These are phyloP conservation scores for Suhomyces wounanorum DNA, from an alignment of 1,139 yeast species.

Conservation along the genomic window DNA sequence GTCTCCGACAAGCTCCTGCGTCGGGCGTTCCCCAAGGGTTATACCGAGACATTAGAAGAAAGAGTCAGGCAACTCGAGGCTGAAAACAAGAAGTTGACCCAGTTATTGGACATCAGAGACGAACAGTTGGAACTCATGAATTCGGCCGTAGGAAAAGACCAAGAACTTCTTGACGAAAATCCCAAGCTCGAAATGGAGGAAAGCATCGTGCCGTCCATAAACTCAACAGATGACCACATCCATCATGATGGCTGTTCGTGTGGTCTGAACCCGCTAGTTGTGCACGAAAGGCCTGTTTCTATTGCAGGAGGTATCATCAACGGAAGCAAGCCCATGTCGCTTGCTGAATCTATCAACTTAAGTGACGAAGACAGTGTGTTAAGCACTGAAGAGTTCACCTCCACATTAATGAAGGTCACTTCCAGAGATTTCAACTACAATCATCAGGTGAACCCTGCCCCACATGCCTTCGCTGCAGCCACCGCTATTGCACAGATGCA, in stretches of 20 bases:
- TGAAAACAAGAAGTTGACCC: constrained; percentile 43
- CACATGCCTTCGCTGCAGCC: constrained; percentile 76
- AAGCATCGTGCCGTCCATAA: not conserved
- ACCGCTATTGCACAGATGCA: constrained; percentile 63
- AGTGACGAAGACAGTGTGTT: constrained; percentile 50
- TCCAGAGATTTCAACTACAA: constrained; percentile 17
- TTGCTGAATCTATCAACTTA: constrained; percentile 42
- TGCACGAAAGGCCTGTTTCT: constrained; percentile 65
- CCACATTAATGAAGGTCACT: not conserved
- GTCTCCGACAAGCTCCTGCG: constrained; percentile 49
- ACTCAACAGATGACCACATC: constrained; percentile 24
- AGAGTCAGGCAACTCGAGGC: constrained; percentile 47
- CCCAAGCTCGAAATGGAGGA: not conserved
- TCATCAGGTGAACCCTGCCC: constrained; percentile 66
- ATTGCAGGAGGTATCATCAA: constrained; percentile 35
- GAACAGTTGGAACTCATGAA: constrained; percentile 50
- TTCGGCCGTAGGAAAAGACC: not conserved
- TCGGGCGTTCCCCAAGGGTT: constrained; percentile 28
- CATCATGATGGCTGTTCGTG: constrained; percentile 59
- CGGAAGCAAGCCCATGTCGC: constrained; percentile 26
- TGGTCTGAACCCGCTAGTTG: constrained; percentile 29
- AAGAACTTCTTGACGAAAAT: not conserved
- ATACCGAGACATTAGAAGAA: constrained; percentile 50
- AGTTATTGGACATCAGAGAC: constrained; percentile 59
- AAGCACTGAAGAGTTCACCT: constrained; percentile 31